phyloP scores from a whole-genome alignment of 257 asterid genomes.

The Solanum habrochaites region DNA sequence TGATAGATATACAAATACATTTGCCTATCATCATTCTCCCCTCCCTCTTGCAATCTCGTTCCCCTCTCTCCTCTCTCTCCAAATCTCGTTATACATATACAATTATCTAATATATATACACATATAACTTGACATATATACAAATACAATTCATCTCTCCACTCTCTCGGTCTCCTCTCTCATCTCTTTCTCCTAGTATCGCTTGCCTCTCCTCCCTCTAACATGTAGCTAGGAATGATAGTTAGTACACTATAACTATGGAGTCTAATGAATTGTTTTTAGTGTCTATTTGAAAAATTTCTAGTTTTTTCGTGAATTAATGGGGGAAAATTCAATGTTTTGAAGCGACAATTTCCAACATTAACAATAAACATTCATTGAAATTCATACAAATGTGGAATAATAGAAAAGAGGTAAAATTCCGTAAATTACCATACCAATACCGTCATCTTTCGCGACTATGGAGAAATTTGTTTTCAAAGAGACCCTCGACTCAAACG shows the following conservation, averaged over 20 bases:
- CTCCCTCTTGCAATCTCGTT: not conserved
- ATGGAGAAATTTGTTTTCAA: too few species aligned
- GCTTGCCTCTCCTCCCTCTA: not conserved
- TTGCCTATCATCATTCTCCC: not conserved
- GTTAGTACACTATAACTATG: not conserved
- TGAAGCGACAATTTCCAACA: too few species aligned
- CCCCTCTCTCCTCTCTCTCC: not conserved
- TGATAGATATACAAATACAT: not conserved
- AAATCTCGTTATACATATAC: not conserved
- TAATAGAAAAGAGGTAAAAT: too few species aligned
- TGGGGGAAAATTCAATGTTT: too few species aligned
- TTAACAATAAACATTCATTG: accelerated
- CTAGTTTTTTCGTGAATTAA: too few species aligned
- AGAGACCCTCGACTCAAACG: not conserved
- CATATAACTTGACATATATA: too few species aligned
- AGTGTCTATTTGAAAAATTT: too few species aligned
- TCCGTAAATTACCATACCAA: too few species aligned
- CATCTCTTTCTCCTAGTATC: not conserved
- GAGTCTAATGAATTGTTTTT: not conserved
- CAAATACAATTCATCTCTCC: too few species aligned
- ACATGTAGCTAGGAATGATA: not conserved
- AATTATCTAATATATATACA: too few species aligned
- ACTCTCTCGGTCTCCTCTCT: not conserved
- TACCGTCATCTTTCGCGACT: too few species aligned
- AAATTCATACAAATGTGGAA: too few species aligned